Evolutionary conservation across 164 flowering plant genomes (phyloP), one percentile per base, ranked within the genome.

Genomic region (Aristolochia fimbriata): DNA sequence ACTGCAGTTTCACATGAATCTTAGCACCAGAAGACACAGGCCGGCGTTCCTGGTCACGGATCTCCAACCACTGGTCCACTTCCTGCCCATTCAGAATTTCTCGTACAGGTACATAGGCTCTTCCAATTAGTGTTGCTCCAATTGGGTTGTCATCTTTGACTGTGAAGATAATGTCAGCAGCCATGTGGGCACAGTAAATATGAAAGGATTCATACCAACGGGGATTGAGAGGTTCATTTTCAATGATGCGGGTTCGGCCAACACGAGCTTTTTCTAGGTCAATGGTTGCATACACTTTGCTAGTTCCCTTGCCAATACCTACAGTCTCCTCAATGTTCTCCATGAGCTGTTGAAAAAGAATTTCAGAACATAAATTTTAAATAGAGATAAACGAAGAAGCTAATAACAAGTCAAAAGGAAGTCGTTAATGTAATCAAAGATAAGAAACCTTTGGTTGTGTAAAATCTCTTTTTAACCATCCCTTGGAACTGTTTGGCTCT

Each of bases 121-220:
- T 70, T 55, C 92, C 96, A 47, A 84, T 66, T 1, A 85, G 65
- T 6, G 74, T 67, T 50, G 96, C 82, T 2, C 96, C 88, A 21
- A 88, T 67, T 10, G 84, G 85, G 54, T 82, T 65, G 19, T 76
- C 84, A 17, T 78, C 78, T 68, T 86, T 88, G 69, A 86, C 65
- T 14, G 88, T 73, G 77, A 88, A 82, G 31, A 81, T 62, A 17
- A 82, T 69, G 57, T 83, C 51, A 60, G 85, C 74, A 56, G 83
- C 86, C 77, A 51, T 58, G 67, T 88, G 92, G 20, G 90, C 92
- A 71, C 90, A 85, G 71, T 84, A 84, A 1, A 88, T 71, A 65
- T 76, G 81, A 62, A 88, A 86, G 7, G 78, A 72, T 65, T 88
- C 90, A 49, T 72, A 50, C 92, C 92, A 88, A 16, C 77, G 77